These are phyloP conservation scores for Arthrobotrys sinensis DNA, from an alignment of 2,329 filamentous ascomycete species.

Conservation along the genomic window DNA sequence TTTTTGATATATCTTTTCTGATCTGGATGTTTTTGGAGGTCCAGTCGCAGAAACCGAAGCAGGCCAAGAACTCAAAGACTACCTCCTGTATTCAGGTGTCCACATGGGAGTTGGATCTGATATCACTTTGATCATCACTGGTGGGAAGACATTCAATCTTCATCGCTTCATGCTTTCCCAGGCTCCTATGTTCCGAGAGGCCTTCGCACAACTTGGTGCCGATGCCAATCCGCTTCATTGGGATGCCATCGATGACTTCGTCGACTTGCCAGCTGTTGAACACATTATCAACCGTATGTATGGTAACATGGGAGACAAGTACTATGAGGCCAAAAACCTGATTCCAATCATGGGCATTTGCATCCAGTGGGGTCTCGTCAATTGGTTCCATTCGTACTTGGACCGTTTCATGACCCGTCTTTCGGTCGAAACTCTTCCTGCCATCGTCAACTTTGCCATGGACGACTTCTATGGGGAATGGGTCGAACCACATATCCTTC, in stretches of 20 bases:
- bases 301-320: constrained; percentile 51
- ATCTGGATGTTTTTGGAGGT: not conserved
- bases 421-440: constrained; percentile 15
- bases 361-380: constrained; percentile 35
- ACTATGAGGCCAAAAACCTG: constrained; percentile 57
- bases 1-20: not conserved
- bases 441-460: constrained; percentile 28
- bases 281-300: constrained; percentile 56
- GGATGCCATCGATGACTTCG: constrained; percentile 42
- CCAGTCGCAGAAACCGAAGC: constrained; percentile 5
- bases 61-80: constrained; percentile 47
- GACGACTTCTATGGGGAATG: constrained; percentile 27
- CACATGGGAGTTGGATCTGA: constrained; percentile 38
- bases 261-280: constrained; percentile 36
- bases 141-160: constrained; percentile 19
- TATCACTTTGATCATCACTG: constrained; percentile 34
- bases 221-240: constrained; percentile 23
- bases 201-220: constrained; percentile 16
- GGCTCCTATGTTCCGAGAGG: constrained; percentile 37
- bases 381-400: constrained; percentile 48
- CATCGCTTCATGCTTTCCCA: constrained; percentile 54
- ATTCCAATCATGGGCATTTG: constrained; percentile 42
- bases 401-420: constrained; percentile 45
- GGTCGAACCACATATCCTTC: constrained; percentile 41
- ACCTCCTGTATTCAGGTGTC: constrained; percentile 46